Evolutionary conservation across 768 basidiomycete species (phyloP), one percentile per base, ranked within the genome.

Genomic region (Ramaria sp.): DNA sequence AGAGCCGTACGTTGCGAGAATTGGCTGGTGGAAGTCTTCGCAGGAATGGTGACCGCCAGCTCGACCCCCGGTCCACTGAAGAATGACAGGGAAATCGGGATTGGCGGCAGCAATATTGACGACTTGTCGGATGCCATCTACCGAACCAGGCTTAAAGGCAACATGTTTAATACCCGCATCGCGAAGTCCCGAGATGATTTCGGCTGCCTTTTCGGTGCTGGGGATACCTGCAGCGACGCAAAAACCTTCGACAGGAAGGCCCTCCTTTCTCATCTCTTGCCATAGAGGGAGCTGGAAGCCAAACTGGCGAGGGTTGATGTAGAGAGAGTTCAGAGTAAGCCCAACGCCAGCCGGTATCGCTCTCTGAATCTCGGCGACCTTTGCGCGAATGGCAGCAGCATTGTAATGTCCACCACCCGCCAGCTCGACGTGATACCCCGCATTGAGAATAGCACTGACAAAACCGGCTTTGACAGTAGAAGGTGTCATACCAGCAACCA

Each of bases 401-500:
- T 90, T 94, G 74, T 97, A 99, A 71, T 99, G 96, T 13, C 93
- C 96, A 50, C 96, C 96, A 57, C 96, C 96, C 51, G 96, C 96
- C 58, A 99, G 78, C 69, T 99, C 96, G 63, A 97, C 77, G 67
- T 99, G 96, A 67, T 85, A 98, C 1, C 95, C 95, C 25, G 96
- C 94, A 58, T 85, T 79, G 61, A 96, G 82, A 44, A 95, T 78
- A 7, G 96, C 94, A 56, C 85, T 83, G 63, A 97, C 94, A 67
- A 98, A 95, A 16, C 93, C 93, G 30, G 85, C 85, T 66, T 94
- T 85, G 60, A 99, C 96, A 30, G 96, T 99, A 1, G 86, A 86
- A 0, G 96, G 96, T 0, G 96, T 99, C 96, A 99, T 98, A 56
- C 96, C 96, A 48, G 94, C 95, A 37, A 99, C 93, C 96, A 98